phyloP scores from a whole-genome alignment of 2,329 filamentous ascomycete genomes.

The Scytalidium lignicola region DNA sequence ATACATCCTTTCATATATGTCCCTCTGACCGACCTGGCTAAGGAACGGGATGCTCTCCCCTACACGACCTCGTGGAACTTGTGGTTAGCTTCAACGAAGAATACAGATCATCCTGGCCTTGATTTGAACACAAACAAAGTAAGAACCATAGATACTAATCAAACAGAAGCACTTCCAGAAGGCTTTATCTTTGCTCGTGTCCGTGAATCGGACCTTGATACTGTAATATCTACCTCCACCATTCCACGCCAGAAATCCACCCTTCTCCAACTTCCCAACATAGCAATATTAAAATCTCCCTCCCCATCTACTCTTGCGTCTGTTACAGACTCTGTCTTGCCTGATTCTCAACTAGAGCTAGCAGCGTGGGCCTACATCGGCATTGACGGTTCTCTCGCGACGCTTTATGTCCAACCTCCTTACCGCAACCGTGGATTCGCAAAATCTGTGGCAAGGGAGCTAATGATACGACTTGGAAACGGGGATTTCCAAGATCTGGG shows the following conservation, averaged over 20 bases:
- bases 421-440: constrained; percentile 22
- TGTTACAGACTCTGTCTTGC: background rate
- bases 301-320: background rate
- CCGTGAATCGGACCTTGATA: constrained; percentile 19
- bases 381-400: constrained; percentile 23
- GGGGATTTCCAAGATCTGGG: constrained; percentile 22
- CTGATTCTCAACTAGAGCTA: constrained; percentile 8
- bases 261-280: constrained; percentile 16
- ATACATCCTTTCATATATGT: constrained; percentile 14
- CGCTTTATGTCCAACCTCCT: constrained; percentile 23
- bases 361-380: constrained; percentile 25
- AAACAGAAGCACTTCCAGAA: constrained; percentile 7
- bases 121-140: background rate
- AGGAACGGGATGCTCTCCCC: constrained; percentile 8
- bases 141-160: background rate
- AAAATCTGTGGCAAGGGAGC: constrained; percentile 16
- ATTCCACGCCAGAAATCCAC: constrained; percentile 20
- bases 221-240: constrained; percentile 22
- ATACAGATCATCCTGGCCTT: background rate
- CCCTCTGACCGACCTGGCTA: constrained; percentile 8
- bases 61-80: constrained; percentile 18
- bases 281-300: constrained; percentile 13
- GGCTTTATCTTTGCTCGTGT: constrained; percentile 16
- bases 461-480: constrained; percentile 12
- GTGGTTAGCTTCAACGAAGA: constrained; percentile 12